Base-by-base conservation (phyloP, 2,329 filamentous ascomycete genomes). In the Thermothelomyces thermophilus region DNA sequence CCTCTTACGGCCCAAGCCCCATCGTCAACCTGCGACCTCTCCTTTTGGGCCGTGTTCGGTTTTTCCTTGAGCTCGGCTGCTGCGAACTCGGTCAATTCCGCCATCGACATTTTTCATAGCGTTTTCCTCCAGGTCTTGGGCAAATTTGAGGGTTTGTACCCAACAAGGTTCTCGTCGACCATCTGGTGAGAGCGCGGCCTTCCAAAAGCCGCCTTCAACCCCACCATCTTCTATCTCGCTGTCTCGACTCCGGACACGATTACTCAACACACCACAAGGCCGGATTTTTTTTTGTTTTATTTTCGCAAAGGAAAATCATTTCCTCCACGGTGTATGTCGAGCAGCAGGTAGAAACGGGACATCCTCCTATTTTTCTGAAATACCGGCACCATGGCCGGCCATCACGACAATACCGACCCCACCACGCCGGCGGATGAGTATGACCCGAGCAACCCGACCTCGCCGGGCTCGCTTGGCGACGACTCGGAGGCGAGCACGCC, bases 401-500 rank as follows among this genome's bases (percentile, higher is more conserved):
- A 56, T 47, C 46, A 56, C 36, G 50, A 50, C 44, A 68, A 68
- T 52, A 68, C 68, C 26, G 58, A 69, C 31, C 70, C 74, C 58
- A 69, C 62, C 48, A 74, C 71, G 52, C 73, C 75, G 58, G 74
- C 74, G 57, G 73, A 76, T 57, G 74, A 75, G 51, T 60, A 65
- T 49, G 50, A 62, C 13, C 66, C 68, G 46, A 62, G 66, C 47
- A 68, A 65, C 24, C 72, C 73, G 26, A 63, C 61, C 22, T 73
- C 73, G 1, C 72, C 74, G 19, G 68, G 64, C 40, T 74, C 71
- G 16, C 44, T 52, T 24, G 67, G 72, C 56, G 66, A 68, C 43
- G 73, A 72, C 7, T 76, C 75, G 16, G 70, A 73, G 52, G 68
- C 71, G 46, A 73, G 66, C 58, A 77, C 74, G 9, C 73, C 75